phyloP scores from a whole-genome alignment of 2,329 filamentous ascomycete species.

The Cercospora brassicicola region DNA sequence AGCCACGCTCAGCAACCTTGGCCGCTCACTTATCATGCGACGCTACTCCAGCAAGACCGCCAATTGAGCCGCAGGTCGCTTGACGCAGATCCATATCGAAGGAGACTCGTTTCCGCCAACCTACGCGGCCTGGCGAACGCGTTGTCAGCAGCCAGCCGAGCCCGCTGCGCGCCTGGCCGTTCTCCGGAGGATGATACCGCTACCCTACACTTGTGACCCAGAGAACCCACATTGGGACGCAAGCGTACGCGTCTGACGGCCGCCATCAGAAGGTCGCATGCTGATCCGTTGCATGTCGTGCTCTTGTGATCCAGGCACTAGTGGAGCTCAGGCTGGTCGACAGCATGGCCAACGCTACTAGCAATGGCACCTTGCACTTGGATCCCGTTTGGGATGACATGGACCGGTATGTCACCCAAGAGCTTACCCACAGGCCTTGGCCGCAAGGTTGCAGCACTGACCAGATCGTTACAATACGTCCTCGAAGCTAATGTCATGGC shows the following conservation, averaged over 20 bases:
- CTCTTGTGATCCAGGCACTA: not conserved
- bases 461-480: not conserved
- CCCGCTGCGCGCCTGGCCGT: not conserved
- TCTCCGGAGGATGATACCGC: conserved; percentile 13
- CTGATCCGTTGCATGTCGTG: not conserved
- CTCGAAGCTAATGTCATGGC: conserved; percentile 40
- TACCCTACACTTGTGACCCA: not conserved
- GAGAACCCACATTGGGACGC: not conserved
- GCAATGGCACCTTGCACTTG: conserved; percentile 42
- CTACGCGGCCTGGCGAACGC: not conserved
- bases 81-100: not conserved
- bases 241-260: not conserved
- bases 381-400: conserved; percentile 68
- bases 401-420: conserved; percentile 62
- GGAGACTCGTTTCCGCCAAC: not conserved
- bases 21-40: conserved; percentile 4
- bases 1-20: conserved; percentile 10
- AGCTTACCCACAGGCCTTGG: not conserved
- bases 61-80: not conserved
- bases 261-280: not conserved
- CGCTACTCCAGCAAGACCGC: conserved; percentile 3
- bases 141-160: conserved; percentile 2
- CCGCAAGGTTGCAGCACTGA: conserved; percentile 3
- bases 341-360: conserved; percentile 18
- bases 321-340: conserved; percentile 3